Evolutionary conservation across 805 yeast species (phyloP).

Genomic region (Maudiozyma serrabonitensis): DNA sequence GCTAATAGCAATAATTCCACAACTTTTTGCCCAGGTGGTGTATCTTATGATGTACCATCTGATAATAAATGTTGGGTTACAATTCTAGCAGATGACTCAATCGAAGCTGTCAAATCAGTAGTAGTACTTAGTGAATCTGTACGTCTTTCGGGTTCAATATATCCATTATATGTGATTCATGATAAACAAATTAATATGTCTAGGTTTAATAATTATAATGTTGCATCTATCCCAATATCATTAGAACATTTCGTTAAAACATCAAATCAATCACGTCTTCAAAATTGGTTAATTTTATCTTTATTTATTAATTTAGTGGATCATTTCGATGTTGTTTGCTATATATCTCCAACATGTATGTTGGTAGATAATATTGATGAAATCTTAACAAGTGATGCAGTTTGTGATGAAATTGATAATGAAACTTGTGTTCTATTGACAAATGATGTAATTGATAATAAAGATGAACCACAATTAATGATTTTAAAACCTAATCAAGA

Average conservation of each 20-base stretch:
- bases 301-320: conserved; percentile 17
- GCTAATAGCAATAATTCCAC: background rate
- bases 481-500: conserved; percentile 24
- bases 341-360: conserved; percentile 24
- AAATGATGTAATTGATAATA: conserved; percentile 9
- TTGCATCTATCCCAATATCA: conserved; percentile 5
- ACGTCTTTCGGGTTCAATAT: conserved; percentile 15
- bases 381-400: conserved; percentile 17
- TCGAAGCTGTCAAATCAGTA: conserved; percentile 16
- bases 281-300: conserved; percentile 12
- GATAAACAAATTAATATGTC: conserved; percentile 12
- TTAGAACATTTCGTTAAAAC: conserved; percentile 1
- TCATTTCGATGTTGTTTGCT: conserved; percentile 23
- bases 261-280: background rate
- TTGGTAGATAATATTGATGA: conserved; percentile 25
- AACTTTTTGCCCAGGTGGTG: background rate
- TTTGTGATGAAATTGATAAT: conserved; percentile 26
- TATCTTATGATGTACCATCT: background rate
- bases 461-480: conserved; percentile 13
- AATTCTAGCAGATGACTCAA: conserved; percentile 13
- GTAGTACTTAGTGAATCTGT: conserved; percentile 21
- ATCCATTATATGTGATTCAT: conserved; percentile 18
- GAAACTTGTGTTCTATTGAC: conserved; percentile 28
- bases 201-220: conserved; percentile 3
- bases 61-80: conserved; percentile 23